These are phyloP conservation scores for Kwoniella heveanensis DNA, from an alignment of 768 basidiomycete species.

Conservation along the genomic window DNA sequence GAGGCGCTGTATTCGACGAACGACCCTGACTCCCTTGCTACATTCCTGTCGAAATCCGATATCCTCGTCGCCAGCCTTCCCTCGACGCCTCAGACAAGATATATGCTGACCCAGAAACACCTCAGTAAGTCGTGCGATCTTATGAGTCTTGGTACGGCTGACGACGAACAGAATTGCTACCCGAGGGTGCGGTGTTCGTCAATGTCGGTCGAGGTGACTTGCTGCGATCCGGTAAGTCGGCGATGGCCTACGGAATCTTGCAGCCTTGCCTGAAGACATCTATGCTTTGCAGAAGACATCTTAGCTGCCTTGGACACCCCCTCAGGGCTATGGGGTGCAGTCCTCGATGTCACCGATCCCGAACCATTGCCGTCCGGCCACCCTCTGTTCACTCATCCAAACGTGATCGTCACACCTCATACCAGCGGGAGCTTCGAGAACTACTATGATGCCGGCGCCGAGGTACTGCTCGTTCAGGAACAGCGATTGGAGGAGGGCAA, in stretches of 20 bases:
- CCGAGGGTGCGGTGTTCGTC: conserved; percentile 49
- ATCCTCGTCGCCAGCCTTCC: conserved; percentile 49
- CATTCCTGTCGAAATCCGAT: conserved; percentile 40
- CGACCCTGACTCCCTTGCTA: conserved; percentile 33
- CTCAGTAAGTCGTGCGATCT: conserved; percentile 36
- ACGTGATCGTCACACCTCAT: conserved; percentile 54
- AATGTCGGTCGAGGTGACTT: conserved; percentile 56
- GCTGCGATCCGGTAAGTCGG: conserved; percentile 47
- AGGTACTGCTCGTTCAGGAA: conserved; percentile 50
- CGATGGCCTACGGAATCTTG: too few species aligned
- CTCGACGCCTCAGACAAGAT: conserved; percentile 40
- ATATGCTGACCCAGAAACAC: conserved; percentile 36
- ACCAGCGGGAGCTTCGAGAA: conserved; percentile 48
- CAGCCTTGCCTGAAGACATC: not conserved
- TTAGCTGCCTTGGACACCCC: conserved; percentile 29
- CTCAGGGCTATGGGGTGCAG: conserved; percentile 42
- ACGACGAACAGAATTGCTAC: conserved; percentile 32
- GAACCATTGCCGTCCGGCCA: conserved; percentile 43
- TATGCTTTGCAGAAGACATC: conserved; percentile 28
- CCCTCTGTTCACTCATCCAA: conserved; percentile 31
- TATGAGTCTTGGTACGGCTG: not conserved
- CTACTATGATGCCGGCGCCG: conserved; percentile 47
- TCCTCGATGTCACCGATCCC: conserved; percentile 55
- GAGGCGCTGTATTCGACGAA: conserved; percentile 36
- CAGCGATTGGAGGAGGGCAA: conserved; percentile 30